Base-by-base conservation (phyloP, 1,284 basidiomycete species). In the Pascua guehoae region DNA sequence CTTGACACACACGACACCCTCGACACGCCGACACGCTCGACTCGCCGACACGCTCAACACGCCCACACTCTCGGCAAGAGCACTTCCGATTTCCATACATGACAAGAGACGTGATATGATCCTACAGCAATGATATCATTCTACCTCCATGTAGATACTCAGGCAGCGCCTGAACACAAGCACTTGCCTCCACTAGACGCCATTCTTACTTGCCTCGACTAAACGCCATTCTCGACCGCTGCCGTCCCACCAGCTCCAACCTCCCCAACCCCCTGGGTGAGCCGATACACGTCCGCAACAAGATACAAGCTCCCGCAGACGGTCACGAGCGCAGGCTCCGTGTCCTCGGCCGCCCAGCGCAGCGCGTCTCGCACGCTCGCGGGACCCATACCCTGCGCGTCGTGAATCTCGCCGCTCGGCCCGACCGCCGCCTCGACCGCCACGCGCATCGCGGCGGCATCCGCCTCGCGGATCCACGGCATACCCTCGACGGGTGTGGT, bases 281-380 rank as follows among this genome's bases (percentile, higher is more conserved):
- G 64, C 56, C 90, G 80, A 79, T 93, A 94, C 57, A 91, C 84
- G 78, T 95, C 92, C 15, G 90, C 90, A 3, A 91, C 88, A 47
- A 94, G 82, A 76, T 95, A 96, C 66, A 95, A 72, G 73, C 92
- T 96, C 24, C 92, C 92, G n/a, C 89, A 87, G 1, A 94, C 70
- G 8, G 93, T 82, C 0, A 87, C 81, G 57, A 88, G 66, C 32
- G 78, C 76, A 79, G 62, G 58, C 56, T 55, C 64, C 51, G 61
- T 79, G 53, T 56, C 74, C 10, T 72, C 57, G 36, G 49, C 49
- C 9, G 68, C 69, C 55, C 63, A 60, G 24, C 63, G 44, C 38
- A 75, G 38, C 7, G 63, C 66, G 18, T 56, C 55, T 41, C 58
- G 56, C 41, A 74, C 57, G 2, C 61, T 65, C n/a, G 54, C 52